These are phyloP conservation scores for Starmerella riodocensis DNA, from an alignment of 805 yeast genomes.

Conservation along the genomic window DNA sequence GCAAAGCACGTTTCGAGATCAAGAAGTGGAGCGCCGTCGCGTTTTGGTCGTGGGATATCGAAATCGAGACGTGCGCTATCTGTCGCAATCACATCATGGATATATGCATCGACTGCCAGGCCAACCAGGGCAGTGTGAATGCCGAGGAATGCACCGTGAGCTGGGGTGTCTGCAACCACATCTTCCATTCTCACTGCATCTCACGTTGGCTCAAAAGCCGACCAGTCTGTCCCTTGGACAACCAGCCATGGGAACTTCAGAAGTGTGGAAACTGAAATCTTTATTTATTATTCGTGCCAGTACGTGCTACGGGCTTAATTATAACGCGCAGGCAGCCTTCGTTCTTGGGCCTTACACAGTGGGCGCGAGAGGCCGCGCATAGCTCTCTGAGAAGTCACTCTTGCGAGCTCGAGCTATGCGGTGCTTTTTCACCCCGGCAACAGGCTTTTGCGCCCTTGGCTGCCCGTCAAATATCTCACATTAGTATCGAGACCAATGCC, in stretches of 20 bases:
- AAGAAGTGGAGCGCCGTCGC: conserved; percentile 99
- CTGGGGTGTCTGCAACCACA: conserved; percentile 95
- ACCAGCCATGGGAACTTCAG: conserved; percentile 70
- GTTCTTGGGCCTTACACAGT: too few species aligned
- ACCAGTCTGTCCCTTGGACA: conserved; percentile 93
- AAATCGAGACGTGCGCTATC: conserved; percentile 92
- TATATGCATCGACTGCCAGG: conserved; percentile 91
- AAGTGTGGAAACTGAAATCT: conserved; percentile 54
- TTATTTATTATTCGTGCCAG: not conserved
- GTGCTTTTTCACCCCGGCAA: too few species aligned
- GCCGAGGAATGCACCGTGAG: conserved; percentile 82
- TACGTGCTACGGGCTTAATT: too few species aligned
- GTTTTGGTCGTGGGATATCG: conserved; percentile 99
- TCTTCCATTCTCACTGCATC: conserved; percentile 96
- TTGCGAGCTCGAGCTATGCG: too few species aligned
- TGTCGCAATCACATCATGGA: conserved; percentile 98
- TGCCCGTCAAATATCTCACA: too few species aligned
- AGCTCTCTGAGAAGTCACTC: too few species aligned
- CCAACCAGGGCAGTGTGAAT: conserved; percentile 50
- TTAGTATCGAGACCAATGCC: too few species aligned
- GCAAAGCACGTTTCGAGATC: conserved; percentile 58
- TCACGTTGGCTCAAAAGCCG: conserved; percentile 90
- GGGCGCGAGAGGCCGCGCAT: too few species aligned
- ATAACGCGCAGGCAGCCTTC: too few species aligned
- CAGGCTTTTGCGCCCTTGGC: too few species aligned